Evolutionary conservation across 345 rosid species (phyloP), one percentile per base, ranked within the genome.

Genomic region (Raphanus sativus): DNA sequence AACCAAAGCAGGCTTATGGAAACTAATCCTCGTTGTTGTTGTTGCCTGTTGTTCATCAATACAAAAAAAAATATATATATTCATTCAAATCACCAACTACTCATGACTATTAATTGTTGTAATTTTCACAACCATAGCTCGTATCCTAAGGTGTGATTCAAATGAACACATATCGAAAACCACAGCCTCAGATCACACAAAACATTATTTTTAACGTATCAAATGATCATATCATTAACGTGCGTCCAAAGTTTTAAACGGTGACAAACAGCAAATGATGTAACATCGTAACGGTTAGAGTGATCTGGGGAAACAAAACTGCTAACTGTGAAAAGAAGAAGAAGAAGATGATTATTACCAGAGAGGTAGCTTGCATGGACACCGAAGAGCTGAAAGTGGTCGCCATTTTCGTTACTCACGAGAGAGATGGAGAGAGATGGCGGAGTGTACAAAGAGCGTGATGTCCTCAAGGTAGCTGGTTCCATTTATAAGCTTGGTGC

Each of bases 401-500:
- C 56, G 89, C 87, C 91, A 87, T 87, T 75, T 29, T 69, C 71
- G 70, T 15, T 64, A 45, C 5, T 12, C 60, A 48, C 60, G 71
- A 81, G 76, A 75, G 24, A 60, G 52, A 79, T 24, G 36, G 52
- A 10, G 63, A 34, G 40, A 59, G 73, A 54, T 24, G 52, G 73
- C 84, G 87, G 86, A 81, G 75, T 65, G 74, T 67, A 75, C 82
- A 81, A 87, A 45, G 86, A 71, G 56, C 60, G 82, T 69, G 78
- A 59, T 45, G 65, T 32, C 1, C 1, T 36, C 13, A 28, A 15
- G 74, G 64, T 54, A 65, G 80, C 62, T 79, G 17, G 2, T 16
- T 32, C 1, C 48, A 75, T 69, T 80, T 80, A 69, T 74, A 74
- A 69, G 66, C 50, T 73, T 67, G 6, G n/a, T 30, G 16, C 71